Evolutionary conservation across 345 rosid species (phyloP).

Genomic region (Rhizophora apiculata): DNA sequence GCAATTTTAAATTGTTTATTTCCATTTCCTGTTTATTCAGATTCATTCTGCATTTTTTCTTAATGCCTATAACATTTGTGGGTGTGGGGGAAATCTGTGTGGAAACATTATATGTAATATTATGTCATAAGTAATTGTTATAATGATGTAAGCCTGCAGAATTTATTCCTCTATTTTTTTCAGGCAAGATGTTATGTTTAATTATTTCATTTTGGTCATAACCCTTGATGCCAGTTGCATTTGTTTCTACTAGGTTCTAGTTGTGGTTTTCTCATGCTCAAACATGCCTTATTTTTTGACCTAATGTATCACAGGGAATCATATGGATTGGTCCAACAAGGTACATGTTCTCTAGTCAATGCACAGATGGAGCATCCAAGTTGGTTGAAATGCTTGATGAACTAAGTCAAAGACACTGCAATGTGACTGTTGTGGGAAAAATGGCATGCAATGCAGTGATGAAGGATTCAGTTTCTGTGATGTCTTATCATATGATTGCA

Average conservation of each 20-base stretch:
- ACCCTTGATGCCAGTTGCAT: background rate
- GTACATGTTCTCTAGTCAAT: constrained; percentile 34
- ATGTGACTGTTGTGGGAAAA: constrained; percentile 48
- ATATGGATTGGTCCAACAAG: constrained; percentile 61
- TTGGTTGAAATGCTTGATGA: constrained; percentile 38
- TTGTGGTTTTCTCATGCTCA: constrained; percentile 11
- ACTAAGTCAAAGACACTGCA: constrained; percentile 33
- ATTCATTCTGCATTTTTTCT: no score
- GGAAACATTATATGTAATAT: no score
- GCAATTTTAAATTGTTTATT: no score
- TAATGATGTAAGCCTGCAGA: no score
- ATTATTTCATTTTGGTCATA: no score
- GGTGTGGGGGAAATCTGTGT: no score
- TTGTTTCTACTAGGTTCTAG: background rate
- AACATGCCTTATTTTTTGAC: constrained; percentile 8
- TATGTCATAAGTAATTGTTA: no score
- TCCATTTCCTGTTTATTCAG: no score
- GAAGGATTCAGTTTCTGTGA: constrained; percentile 27
- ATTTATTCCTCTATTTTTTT: no score
- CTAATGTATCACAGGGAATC: constrained; percentile 40
- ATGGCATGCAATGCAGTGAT: constrained; percentile 38
- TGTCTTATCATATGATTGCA: constrained; percentile 33
- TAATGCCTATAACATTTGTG: no score
- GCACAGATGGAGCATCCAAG: constrained; percentile 33
- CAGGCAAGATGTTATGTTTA: no score